Evolutionary conservation across 164 flowering plant genomes (phyloP).

Genomic region (Chloranthus sessilifolius): DNA sequence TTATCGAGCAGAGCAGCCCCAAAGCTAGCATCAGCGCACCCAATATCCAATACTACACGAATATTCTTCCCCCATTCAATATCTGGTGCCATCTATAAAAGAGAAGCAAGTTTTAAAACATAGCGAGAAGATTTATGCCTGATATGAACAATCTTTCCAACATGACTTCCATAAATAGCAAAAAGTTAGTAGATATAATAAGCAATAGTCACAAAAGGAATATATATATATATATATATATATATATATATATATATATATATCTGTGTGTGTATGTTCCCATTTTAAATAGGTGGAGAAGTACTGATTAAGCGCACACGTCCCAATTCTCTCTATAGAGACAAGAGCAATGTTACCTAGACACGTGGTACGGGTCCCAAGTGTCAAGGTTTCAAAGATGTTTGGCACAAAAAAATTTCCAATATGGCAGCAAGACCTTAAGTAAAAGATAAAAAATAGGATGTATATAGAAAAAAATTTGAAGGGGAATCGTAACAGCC

Average conservation of each 20-base stretch:
- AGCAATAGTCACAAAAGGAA: not conserved
- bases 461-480: too few species aligned
- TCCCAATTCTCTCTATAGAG: too few species aligned
- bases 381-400: too few species aligned
- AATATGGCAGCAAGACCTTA: too few species aligned
- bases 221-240: not conserved
- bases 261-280: too few species aligned
- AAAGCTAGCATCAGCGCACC: slow-evolving; percentile 77
- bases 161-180: not conserved
- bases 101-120: slow-evolving; percentile 10
- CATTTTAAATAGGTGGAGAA: too few species aligned
- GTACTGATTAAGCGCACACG: too few species aligned
- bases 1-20: slow-evolving; percentile 73
- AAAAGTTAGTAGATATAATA: not conserved
- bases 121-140: not conserved
- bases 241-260: not conserved
- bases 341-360: too few species aligned
- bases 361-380: too few species aligned
- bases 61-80: slow-evolving; percentile 98
- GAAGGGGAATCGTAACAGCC: too few species aligned
- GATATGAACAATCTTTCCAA: not conserved
- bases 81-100: slow-evolving; percentile 87
- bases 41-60: slow-evolving; percentile 80
- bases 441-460: too few species aligned
- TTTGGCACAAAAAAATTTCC: too few species aligned